Evolutionary conservation across 805 yeast species (phyloP).

Genomic region (Maudiozyma turicensis): DNA sequence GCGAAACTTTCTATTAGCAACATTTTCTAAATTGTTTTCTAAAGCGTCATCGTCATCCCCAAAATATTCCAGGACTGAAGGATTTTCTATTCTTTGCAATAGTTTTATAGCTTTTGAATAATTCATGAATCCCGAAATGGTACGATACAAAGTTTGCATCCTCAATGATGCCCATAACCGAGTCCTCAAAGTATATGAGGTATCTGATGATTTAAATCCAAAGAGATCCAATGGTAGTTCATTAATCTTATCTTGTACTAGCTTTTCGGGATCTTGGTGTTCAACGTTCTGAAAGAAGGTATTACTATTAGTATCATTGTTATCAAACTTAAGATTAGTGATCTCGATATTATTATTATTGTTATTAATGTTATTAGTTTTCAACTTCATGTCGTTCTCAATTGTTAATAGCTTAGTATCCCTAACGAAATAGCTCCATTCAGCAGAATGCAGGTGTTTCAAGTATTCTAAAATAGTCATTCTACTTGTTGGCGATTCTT

Average conservation of each 20-base stretch:
- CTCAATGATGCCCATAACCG: conserved; percentile 82
- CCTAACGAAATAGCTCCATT: conserved; percentile 73
- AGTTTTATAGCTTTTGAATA: conserved; percentile 65
- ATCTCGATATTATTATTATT: too few species aligned
- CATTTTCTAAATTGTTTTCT: conserved; percentile 54
- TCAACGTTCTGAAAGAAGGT: not conserved
- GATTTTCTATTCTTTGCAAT: conserved; percentile 57
- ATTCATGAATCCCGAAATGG: conserved; percentile 77
- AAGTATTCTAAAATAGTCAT: conserved; percentile 72
- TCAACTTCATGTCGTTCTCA: not conserved
- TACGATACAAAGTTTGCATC: conserved; percentile 74
- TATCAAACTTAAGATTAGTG: not conserved
- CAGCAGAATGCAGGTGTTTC: conserved; percentile 58
- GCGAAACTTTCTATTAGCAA: conserved; percentile 74
- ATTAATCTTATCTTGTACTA: conserved; percentile 36
- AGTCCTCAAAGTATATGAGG: conserved; percentile 58
- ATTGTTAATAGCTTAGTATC: conserved; percentile 51
- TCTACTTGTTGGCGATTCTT: conserved; percentile 47
- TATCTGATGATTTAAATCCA: conserved; percentile 61
- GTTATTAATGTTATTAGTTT: not conserved
- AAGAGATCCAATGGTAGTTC: conserved; percentile 64
- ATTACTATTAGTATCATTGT: not conserved
- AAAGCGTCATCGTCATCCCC: conserved; percentile 43
- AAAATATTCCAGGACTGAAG: conserved; percentile 39
- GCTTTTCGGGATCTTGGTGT: conserved; percentile 7